phyloP scores from a whole-genome alignment of 2,329 filamentous ascomycete genomes.

The Monosporascus sp. region DNA sequence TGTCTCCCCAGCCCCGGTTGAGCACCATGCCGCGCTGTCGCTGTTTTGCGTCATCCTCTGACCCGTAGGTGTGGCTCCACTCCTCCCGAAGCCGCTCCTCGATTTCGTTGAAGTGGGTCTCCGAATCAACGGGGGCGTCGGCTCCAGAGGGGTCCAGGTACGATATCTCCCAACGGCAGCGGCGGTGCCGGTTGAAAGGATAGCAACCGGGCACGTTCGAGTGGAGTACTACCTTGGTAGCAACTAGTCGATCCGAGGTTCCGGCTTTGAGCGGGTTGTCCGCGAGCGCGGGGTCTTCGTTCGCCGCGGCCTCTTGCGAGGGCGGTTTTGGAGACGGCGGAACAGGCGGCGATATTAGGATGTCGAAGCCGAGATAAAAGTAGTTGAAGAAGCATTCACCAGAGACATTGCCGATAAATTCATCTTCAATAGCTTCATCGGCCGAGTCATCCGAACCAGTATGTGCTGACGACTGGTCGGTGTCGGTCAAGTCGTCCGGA shows the following conservation, averaged over 20 bases:
- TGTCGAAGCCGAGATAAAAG: constrained; percentile 90
- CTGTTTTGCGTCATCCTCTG: constrained; percentile 43
- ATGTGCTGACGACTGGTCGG: constrained; percentile 69
- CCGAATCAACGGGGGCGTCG: constrained; percentile 57
- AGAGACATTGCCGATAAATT: constrained; percentile 47
- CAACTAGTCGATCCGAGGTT: constrained; percentile 64
- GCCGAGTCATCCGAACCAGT: constrained; percentile 67
- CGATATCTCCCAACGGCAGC: constrained; percentile 77
- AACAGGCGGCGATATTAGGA: constrained; percentile 77
- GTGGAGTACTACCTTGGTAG: constrained; percentile 88
- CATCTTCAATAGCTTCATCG: constrained; percentile 53
- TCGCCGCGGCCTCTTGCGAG: constrained; percentile 26
- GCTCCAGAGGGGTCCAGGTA: constrained; percentile 46
- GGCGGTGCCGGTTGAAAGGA: constrained; percentile 89
- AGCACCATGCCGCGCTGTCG: constrained; percentile 75
- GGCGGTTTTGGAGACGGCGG: constrained; percentile 60
- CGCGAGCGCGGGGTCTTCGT: constrained; percentile 20
- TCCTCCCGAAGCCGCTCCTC: constrained; percentile 62
- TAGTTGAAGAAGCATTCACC: constrained; percentile 95
- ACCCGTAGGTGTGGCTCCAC: constrained; percentile 64
- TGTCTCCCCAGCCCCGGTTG: constrained; percentile 87
- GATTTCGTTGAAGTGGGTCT: constrained; percentile 71
- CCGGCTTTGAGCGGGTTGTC: constrained; percentile 34
- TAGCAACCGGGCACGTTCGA: constrained; percentile 94
- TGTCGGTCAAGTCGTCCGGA: constrained; percentile 60